These are phyloP conservation scores for Pulchroboletus neoregius DNA, from an alignment of 1,284 basidiomycete species.

Conservation along the genomic window DNA sequence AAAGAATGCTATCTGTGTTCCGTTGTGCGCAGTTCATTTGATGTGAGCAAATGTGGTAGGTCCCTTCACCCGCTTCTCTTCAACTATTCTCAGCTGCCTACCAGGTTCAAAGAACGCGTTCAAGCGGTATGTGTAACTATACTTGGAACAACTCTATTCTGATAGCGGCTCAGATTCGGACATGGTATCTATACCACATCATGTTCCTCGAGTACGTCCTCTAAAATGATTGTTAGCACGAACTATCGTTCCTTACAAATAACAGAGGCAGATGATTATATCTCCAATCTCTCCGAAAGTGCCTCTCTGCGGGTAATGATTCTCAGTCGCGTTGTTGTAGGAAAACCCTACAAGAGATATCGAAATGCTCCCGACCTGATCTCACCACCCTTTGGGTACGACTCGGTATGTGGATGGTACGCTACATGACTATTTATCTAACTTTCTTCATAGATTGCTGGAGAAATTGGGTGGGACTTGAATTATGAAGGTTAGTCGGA, in stretches of 20 bases:
- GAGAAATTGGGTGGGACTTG: constrained; percentile 51
- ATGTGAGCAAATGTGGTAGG: constrained; percentile 51
- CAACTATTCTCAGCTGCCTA: constrained; percentile 7
- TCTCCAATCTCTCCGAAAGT: constrained; percentile 37
- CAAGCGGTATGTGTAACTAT: constrained; percentile 36
- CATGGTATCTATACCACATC: constrained; percentile 57
- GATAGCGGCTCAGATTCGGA: constrained; percentile 44
- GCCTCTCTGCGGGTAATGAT: constrained; percentile 45
- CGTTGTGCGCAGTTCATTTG: constrained; percentile 52
- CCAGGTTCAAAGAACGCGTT: constrained; percentile 54
- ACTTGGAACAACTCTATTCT: neutral
- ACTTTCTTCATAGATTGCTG: constrained; percentile 30
- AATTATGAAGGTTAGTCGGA: constrained; percentile 45
- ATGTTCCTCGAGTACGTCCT: constrained; percentile 53
- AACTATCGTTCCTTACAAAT: constrained; percentile 6
- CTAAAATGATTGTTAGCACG: neutral
- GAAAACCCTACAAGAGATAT: constrained; percentile 46
- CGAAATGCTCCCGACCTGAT: constrained; percentile 44
- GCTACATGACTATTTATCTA: neutral
- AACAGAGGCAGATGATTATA: constrained; percentile 61
- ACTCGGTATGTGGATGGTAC: constrained; percentile 44
- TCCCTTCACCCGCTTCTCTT: constrained; percentile 6
- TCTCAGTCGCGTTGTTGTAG: constrained; percentile 57
- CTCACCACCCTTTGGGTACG: constrained; percentile 48
- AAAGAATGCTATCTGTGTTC: constrained; percentile 49